Evolutionary conservation across 805 yeast genomes (phyloP), one percentile per base, ranked within the genome.

Genomic region (Metschnikowia vanudenii): DNA sequence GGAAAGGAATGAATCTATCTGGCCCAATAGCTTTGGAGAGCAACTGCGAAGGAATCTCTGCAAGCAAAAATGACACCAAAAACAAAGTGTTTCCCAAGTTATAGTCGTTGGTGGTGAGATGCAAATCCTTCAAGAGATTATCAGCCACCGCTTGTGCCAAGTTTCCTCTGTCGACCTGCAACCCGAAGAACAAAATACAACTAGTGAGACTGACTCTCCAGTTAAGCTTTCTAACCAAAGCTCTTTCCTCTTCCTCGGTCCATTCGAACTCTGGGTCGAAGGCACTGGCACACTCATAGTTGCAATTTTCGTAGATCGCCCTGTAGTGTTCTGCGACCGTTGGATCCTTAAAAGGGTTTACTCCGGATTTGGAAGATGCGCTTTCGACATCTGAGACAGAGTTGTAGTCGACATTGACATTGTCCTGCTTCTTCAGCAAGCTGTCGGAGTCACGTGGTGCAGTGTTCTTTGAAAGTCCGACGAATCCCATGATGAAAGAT

Each of bases 31-130:
- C 72, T 60, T 84, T 82, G n/a, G 85, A 77, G 28, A 83, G 68
- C 52, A 83, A 67, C 57, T 83, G 87, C 2, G 86, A 81, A 0
- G 88, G 88, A 11, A 83, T 60, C 59, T 84, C 88, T 14, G 84
- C 78, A 18, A 65, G 55, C 42, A 82, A 60, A 56, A 84, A 83
- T 38, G 76, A 68, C 6, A 80, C 67, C 49, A 71, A 66, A 54
- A 76, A 76, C 34, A 83, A 69, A 3, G 84, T 80, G 49, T 70
- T 75, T 18, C 86, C 89, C 33, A 69, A 58, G 60, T 84, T 84
- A 59, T 74, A 81, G 47, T 83, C 78, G 54, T 77, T 66, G 12
- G 84, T 80, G n/a, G 74, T 74, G 56, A 84, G 55, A 1, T 67
- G 58, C 45, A 82, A 64, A 52, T 83, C 85, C 1, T 60, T 64